These are phyloP conservation scores for Sarocladiaceae sp. DNA, from an alignment of 2,329 filamentous ascomycete genomes.

Conservation along the genomic window DNA sequence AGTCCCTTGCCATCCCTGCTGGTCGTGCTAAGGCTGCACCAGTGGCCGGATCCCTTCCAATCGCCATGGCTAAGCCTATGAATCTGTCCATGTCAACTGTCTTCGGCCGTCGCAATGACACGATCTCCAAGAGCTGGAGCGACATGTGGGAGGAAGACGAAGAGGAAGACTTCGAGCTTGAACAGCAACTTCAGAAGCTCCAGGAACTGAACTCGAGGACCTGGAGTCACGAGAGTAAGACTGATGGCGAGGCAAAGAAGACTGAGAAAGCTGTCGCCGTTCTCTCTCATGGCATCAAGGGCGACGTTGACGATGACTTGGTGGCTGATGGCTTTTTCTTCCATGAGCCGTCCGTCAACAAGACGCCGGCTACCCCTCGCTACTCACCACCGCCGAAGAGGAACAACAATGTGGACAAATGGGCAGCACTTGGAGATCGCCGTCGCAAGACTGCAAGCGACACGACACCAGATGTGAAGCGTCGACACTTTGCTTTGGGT, in stretches of 20 bases:
- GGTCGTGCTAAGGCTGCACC: conserved; percentile 42
- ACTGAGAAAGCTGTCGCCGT: conserved; percentile 13
- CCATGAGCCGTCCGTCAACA: conserved; percentile 52
- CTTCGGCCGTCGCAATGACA: conserved; percentile 72
- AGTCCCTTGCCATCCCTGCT: conserved; percentile 55
- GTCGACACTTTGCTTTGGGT: conserved; percentile 43
- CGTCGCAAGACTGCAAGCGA: conserved; percentile 58
- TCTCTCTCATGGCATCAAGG: conserved; percentile 27
- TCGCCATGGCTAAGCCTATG: conserved; percentile 73
- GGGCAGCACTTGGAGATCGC: conserved; percentile 81
- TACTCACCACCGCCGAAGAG: conserved; percentile 67
- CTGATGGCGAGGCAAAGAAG: conserved; percentile 18
- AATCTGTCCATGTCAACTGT: conserved; percentile 71
- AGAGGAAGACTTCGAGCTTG: conserved; percentile 64
- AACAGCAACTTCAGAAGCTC: conserved; percentile 46
- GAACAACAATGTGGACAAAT: conserved; percentile 66
- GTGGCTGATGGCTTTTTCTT: conserved; percentile 70
- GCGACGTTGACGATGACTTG: conserved; percentile 59
- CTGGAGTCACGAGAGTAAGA: conserved; percentile 72
- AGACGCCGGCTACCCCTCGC: conserved; percentile 37
- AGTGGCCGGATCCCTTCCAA: conserved; percentile 68
- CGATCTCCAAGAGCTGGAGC: conserved; percentile 97
- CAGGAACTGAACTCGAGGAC: conserved; percentile 69
- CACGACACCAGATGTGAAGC: conserved; percentile 45
- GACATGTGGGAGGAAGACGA: conserved; percentile 94